Base-by-base conservation (phyloP, 2,329 filamentous ascomycete species). In the Penicillium sp. region DNA sequence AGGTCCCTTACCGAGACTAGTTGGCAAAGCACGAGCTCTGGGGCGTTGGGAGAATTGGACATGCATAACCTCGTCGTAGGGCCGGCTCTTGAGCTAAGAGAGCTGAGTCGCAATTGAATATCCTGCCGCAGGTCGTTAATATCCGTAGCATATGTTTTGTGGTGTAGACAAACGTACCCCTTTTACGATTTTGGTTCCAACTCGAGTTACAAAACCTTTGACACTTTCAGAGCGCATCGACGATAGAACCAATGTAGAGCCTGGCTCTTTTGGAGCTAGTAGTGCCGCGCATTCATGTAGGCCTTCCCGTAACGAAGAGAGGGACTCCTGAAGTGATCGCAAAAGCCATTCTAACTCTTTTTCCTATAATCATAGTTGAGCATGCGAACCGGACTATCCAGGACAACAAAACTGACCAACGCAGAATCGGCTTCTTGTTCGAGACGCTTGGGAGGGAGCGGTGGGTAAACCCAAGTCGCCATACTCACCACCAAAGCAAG, bases 141-240 rank as follows among this genome's bases (percentile, higher is more conserved):
- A 19, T 53, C 30, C 21, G 47, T n/a, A 41, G 15, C 8, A 13
- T 15, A 15, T 5, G 9, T 11, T 41, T 41, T 3, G 11, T 9
- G 45, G 23, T 9, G 11, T 19, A 19, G 9, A 23, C 53, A 47
- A 50, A 84, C 89, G 70, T 83, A 93, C 91, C 67, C 93, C 94
- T 76, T 96, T 97, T 66, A 96, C 90, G 66, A 99, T 90, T 56
- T 90, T 88, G n/a, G 92, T 92, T 45, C 95, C 95, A 41, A 96
- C 88, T 58, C 95, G 88, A 1, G 94, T 98, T 63, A 98, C 87
- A 70, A 92, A 91, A 19, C 95, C 95, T 77, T 99, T 99, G 65
- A 98, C 88, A 68, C 86, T 88, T 80, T 99, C 95, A 59, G 92
- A 94, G 60, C 93, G 87, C 60, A 90, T 86, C 15, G 93, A 96